phyloP scores from a whole-genome alignment of 2,329 filamentous ascomycete genomes.

The Daldinia sp. region DNA sequence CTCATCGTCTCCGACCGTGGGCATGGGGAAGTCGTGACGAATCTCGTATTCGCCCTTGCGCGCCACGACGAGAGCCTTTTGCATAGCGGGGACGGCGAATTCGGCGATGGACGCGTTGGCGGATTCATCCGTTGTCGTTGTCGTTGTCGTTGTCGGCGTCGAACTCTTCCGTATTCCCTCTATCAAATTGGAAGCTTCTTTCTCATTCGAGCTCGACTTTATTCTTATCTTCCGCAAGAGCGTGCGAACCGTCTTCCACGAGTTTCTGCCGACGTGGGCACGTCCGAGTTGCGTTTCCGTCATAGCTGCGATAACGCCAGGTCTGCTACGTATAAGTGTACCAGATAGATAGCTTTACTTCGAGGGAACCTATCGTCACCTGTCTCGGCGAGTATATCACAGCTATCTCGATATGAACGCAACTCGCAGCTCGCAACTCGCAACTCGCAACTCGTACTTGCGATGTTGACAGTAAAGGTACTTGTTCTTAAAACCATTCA shows the following conservation, averaged over 20 bases:
- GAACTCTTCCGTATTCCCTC: constrained; percentile 26
- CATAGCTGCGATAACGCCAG: constrained; percentile 13
- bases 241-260: constrained; percentile 39
- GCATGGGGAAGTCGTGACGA: constrained; percentile 40
- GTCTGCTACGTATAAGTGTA: background rate
- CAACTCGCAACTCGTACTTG: background rate
- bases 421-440: no score
- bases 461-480: background rate
- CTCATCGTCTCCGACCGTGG: constrained; percentile 45
- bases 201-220: constrained; percentile 24
- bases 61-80: constrained; percentile 44
- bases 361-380: no score
- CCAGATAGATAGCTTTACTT: background rate
- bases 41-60: constrained; percentile 43
- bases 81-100: constrained; percentile 23
- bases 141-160: constrained; percentile 30
- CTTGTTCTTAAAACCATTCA: background rate
- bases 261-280: constrained; percentile 29
- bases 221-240: constrained; percentile 34
- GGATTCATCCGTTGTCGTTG: constrained; percentile 35
- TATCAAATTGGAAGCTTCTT: constrained; percentile 18
- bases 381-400: background rate
- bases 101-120: constrained; percentile 30
- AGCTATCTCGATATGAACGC: background rate
- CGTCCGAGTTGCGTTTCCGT: constrained; percentile 26